Percentiles rank a stretch among this genome's conserved stretches.
Evolutionary conservation across 805 yeast genomes (phyloP).

Genomic region (Candida sithepensis): DNA sequence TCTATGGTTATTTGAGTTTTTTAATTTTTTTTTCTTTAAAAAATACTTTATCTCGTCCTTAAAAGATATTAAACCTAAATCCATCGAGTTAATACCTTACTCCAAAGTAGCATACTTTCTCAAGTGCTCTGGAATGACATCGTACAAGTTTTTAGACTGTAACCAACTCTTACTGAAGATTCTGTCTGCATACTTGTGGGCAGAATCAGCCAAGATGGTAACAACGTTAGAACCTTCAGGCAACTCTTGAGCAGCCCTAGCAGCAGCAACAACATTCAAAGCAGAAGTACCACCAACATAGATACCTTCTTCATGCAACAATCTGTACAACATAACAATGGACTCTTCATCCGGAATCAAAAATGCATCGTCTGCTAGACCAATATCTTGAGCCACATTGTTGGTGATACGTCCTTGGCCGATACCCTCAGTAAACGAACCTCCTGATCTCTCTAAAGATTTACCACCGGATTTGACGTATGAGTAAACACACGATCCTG

Average conservation of each 20-base stretch:
- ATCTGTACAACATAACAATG: conserved; percentile 77
- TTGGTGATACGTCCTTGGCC: conserved; percentile 93
- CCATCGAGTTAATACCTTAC: conserved; percentile 11
- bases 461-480: conserved; percentile 71
- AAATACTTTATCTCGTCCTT: too few relatives aligned
- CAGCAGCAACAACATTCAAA: conserved; percentile 86
- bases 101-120: conserved; percentile 60
- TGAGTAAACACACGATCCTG: conserved; percentile 82
- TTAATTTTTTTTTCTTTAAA: background rate
- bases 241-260: conserved; percentile 64
- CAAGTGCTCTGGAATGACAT: conserved; percentile 65
- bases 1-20: too few relatives aligned
- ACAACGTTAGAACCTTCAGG: conserved; percentile 83
- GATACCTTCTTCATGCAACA: conserved; percentile 86
- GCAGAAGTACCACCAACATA: conserved; percentile 91
- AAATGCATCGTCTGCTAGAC: conserved; percentile 74
- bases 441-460: conserved; percentile 67
- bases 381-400: conserved; percentile 71
- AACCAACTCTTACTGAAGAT: conserved; percentile 79
- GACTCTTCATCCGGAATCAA: conserved; percentile 75
- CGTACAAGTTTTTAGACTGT: conserved; percentile 59
- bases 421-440: conserved; percentile 92
- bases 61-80: background rate
- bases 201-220: conserved; percentile 86
- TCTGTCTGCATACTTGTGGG: conserved; percentile 82